A percentile compares a stretch with the other conserved stretches of the same genome.
Conservation (phyloP, 805 yeast species). For the Wickerhamiella azyma region DNA sequence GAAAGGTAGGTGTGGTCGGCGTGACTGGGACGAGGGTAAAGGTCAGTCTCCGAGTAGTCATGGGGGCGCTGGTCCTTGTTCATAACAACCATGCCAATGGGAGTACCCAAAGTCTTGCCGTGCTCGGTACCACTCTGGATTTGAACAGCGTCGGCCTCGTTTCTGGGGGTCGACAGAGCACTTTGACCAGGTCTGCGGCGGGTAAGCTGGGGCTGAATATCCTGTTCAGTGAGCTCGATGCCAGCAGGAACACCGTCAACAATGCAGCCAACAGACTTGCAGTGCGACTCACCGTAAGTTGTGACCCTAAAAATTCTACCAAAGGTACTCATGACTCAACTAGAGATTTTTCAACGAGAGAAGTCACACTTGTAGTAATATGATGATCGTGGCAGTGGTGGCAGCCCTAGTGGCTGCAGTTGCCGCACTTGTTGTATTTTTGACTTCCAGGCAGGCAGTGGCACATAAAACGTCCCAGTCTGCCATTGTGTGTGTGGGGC, state of each 20-base stretch:
- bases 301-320: constrained; percentile 62
- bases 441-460: constrained; percentile 3
- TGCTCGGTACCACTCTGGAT: constrained; percentile 91
- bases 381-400: not conserved
- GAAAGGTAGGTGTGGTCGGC: constrained; percentile 88
- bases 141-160: constrained; percentile 84
- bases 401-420: constrained; percentile 13
- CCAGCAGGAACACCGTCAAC: constrained; percentile 99
- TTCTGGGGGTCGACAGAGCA: constrained; percentile 81
- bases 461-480: constrained; percentile 29
- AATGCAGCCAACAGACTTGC: constrained; percentile 94
- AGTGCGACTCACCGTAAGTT: constrained; percentile 96
- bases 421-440: constrained; percentile 3
- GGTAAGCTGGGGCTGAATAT: constrained; percentile 88
- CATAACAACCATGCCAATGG: constrained; percentile 82
- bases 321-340: constrained; percentile 48
- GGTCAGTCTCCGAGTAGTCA: constrained; percentile 89
- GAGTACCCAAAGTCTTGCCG: constrained; percentile 86
- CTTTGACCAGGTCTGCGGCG: constrained; percentile 98
- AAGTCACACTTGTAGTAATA: not conserved
- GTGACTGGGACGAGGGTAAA: constrained; percentile 94
- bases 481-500: constrained; percentile 51
- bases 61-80: constrained; percentile 96
- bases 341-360: not conserved
- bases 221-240: constrained; percentile 66